These are phyloP conservation scores for Magnusiomyces ingens DNA, from an alignment of 1,139 yeast genomes.

Conservation along the genomic window DNA sequence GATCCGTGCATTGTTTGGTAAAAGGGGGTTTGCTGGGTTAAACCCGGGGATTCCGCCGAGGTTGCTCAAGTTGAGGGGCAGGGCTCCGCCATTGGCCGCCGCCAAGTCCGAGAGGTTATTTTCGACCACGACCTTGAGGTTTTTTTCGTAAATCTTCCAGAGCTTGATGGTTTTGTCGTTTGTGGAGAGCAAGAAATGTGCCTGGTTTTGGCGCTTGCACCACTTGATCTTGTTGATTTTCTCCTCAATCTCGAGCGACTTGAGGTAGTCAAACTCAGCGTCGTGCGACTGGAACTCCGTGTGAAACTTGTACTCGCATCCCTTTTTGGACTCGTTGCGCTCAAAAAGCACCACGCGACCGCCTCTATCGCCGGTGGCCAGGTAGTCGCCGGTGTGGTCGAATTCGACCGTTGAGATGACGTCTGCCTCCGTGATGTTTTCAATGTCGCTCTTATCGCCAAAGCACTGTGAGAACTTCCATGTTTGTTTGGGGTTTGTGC, in stretches of 20 bases:
- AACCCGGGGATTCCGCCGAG: too few species aligned
- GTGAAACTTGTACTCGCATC: slow-evolving; percentile 90
- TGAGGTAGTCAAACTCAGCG: slow-evolving; percentile 95
- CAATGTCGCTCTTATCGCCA: slow-evolving; percentile 97
- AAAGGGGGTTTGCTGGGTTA: slow-evolving; percentile 20
- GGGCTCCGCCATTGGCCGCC: slow-evolving; percentile 12
- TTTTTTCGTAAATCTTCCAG: slow-evolving; percentile 93
- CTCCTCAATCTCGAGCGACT: slow-evolving; percentile 94
- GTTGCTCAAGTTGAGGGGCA: too few species aligned
- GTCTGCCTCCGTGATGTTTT: slow-evolving; percentile 94
- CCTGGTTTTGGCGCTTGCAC: slow-evolving; percentile 82
- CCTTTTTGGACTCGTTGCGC: slow-evolving; percentile 70
- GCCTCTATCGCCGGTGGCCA: slow-evolving; percentile 98
- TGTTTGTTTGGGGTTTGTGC: slow-evolving; percentile 29
- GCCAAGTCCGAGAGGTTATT: slow-evolving; percentile 59
- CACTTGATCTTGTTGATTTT: slow-evolving; percentile 96
- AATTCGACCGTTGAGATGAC: slow-evolving; percentile 96
- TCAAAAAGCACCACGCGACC: slow-evolving; percentile 96
- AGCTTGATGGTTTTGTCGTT: slow-evolving; percentile 96
- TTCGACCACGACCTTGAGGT: slow-evolving; percentile 85
- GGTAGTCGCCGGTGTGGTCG: slow-evolving; percentile 87
- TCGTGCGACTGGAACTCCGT: slow-evolving; percentile 98
- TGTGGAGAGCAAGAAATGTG: slow-evolving; percentile 83
- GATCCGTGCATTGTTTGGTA: neutral
- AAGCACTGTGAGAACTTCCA: slow-evolving; percentile 57